phyloP scores from a whole-genome alignment of 768 basidiomycete genomes.

The Goffeauzyma gilvescens region DNA sequence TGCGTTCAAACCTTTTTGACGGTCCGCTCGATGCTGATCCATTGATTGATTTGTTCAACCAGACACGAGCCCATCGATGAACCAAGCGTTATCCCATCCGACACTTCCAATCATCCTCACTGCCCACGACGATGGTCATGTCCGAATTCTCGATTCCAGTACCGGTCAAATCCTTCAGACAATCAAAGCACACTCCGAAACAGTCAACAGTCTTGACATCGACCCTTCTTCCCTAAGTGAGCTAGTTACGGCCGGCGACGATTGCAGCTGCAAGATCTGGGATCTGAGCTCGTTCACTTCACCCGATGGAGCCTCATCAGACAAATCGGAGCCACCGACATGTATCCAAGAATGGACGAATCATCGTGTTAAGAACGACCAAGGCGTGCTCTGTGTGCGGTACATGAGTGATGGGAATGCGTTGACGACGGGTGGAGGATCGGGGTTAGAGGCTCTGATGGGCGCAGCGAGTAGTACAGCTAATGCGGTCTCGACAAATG shows the following conservation, averaged over 20 bases:
- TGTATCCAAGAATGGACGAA: slow-evolving; percentile 72
- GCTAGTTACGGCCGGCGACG: slow-evolving; percentile 76
- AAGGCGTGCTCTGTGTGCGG: slow-evolving; percentile 66
- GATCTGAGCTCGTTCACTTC: too few species aligned
- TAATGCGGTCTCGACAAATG: too few species aligned
- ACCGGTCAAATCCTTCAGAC: slow-evolving; percentile 31
- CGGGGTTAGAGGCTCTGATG: not conserved
- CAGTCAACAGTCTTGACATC: slow-evolving; percentile 75
- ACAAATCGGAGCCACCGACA: slow-evolving; percentile 40
- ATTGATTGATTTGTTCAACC: too few species aligned
- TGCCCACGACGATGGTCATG: slow-evolving; percentile 83
- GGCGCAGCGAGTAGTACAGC: too few species aligned
- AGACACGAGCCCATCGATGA: too few species aligned
- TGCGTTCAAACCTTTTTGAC: too few species aligned
- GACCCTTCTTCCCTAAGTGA: slow-evolving; percentile 61
- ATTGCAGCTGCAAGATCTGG: slow-evolving; percentile 90
- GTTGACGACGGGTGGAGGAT: not conserved
- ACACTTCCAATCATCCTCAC: slow-evolving; percentile 72
- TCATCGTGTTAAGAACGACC: slow-evolving; percentile 73
- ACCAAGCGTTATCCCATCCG: slow-evolving; percentile 71
- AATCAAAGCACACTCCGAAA: slow-evolving; percentile 75
- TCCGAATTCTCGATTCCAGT: slow-evolving; percentile 57
- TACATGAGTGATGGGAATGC: not conserved
- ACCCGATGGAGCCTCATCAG: too few species aligned
- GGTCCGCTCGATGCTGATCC: too few species aligned